These are phyloP conservation scores for Globisporangium apiculatum DNA, from an alignment of 352 stramenopile genomes.

Conservation along the genomic window DNA sequence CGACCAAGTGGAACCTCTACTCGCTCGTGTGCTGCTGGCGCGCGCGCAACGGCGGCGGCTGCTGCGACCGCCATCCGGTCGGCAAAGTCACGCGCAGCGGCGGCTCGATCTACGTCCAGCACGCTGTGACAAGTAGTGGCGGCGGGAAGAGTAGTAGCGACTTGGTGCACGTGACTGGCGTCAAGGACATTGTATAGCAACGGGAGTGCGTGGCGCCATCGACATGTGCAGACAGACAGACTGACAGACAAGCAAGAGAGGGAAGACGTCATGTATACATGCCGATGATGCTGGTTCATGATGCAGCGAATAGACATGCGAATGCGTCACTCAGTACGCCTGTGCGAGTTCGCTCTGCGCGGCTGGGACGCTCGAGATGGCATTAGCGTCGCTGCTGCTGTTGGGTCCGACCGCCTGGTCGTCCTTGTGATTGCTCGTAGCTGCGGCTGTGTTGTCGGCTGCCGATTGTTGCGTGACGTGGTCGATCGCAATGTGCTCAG, in stretches of 20 bases:
- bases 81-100: conserved; percentile 45
- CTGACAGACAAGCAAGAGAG: conserved; percentile 7
- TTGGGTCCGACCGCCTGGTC: too few relatives aligned
- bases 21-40: conserved; percentile 73
- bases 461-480: not conserved
- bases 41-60: conserved; percentile 71
- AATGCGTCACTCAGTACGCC: conserved; percentile 6
- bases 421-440: not conserved
- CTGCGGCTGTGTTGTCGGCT: not conserved
- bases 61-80: conserved; percentile 55
- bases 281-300: too few relatives aligned
- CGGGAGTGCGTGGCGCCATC: not conserved
- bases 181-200: not conserved
- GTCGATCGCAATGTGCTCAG: not conserved
- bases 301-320: not conserved
- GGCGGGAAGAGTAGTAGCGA: not conserved
- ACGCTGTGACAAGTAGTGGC: conserved; percentile 1
- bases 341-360: conserved; percentile 7
- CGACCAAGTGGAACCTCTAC: conserved; percentile 86
- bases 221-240: not conserved
- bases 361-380: not conserved
- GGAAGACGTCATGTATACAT: too few relatives aligned
- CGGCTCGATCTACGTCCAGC: conserved; percentile 58
- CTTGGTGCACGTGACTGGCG: not conserved
- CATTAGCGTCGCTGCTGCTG: too few relatives aligned